Conservation (phyloP, 23 red algal species). For the Gracilariopsis chorda region DNA sequence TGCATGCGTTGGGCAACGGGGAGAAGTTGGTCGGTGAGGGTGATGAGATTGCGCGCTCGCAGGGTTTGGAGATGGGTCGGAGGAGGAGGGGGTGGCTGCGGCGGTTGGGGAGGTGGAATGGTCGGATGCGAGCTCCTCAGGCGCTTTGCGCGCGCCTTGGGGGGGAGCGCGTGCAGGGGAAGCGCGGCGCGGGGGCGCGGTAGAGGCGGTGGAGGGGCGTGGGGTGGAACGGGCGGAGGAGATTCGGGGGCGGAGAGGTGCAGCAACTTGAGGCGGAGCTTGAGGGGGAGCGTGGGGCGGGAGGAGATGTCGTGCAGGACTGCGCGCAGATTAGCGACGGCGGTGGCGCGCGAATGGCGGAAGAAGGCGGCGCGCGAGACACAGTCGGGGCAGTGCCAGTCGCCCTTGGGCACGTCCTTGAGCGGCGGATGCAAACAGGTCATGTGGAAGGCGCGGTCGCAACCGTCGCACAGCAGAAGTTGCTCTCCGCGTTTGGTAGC, state of each 20-base stretch:
- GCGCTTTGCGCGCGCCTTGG: not conserved
- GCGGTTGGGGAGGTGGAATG: not conserved
- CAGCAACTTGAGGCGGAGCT: conserved; percentile 27
- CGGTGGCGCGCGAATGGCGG: conserved; percentile 24
- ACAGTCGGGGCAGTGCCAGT: conserved; percentile 21
- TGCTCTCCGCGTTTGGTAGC: not conserved
- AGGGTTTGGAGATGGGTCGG: not conserved
- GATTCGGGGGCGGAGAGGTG: not conserved
- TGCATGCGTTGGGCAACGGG: too few relatives aligned
- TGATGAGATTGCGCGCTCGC: not conserved
- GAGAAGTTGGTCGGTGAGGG: not conserved
- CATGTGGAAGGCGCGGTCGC: conserved; percentile 12
- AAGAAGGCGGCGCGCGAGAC: not conserved
- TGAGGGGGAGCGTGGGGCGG: conserved; percentile 25
- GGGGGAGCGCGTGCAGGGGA: not conserved
- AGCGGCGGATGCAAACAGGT: not conserved
- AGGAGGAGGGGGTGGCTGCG: not conserved
- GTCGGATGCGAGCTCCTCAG: not conserved
- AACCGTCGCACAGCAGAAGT: conserved; percentile 15
- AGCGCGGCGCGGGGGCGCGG: not conserved
- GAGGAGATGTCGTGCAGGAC: not conserved
- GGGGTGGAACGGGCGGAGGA: not conserved
- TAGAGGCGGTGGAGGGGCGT: not conserved
- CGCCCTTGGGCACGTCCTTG: conserved; percentile 10
- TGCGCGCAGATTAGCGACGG: conserved; percentile 7